phyloP scores from a whole-genome alignment of 2,329 filamentous ascomycete species.

The Sclerotinia subarctica region DNA sequence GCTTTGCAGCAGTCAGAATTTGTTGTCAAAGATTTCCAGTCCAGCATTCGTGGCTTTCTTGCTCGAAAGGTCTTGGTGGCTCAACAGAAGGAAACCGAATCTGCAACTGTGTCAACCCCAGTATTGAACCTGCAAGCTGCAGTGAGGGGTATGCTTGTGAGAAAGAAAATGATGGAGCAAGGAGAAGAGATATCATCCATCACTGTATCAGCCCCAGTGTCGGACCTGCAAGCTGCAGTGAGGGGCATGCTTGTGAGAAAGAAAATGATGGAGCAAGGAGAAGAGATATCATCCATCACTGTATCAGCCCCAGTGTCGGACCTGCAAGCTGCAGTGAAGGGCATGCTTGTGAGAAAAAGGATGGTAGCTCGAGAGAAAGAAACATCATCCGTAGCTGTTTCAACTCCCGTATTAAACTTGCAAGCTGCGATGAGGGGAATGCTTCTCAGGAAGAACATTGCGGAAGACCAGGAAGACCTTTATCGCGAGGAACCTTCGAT shows the following conservation, averaged over 20 bases:
- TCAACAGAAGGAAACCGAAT: constrained; percentile 54
- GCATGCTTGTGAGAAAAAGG: constrained; percentile 1
- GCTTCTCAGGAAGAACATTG: constrained; percentile 54
- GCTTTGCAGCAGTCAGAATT: constrained; percentile 61
- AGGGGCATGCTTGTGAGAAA: constrained; percentile 48
- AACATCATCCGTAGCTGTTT: no score
- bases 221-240: constrained; percentile 43
- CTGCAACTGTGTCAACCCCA: constrained; percentile 45
- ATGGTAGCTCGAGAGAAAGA: no score
- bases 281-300: no score
- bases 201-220: constrained; percentile 51
- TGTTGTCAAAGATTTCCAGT: constrained; percentile 63
- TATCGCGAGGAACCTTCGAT: constrained; percentile 50
- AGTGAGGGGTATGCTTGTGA: constrained; percentile 45
- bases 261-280: no score
- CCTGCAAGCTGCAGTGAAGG: neutral
- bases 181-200: neutral
- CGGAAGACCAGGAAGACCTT: constrained; percentile 52
- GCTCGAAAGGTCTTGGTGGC: constrained; percentile 55
- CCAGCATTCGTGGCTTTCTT: constrained; percentile 64
- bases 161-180: constrained; percentile 37
- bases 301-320: no score
- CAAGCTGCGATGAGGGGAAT: constrained; percentile 20
- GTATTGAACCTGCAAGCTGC: constrained; percentile 48
- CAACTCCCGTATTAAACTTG: no score